Conservation (phyloP, 371 early-diverging fungal species). For the Mucor piriformis region DNA sequence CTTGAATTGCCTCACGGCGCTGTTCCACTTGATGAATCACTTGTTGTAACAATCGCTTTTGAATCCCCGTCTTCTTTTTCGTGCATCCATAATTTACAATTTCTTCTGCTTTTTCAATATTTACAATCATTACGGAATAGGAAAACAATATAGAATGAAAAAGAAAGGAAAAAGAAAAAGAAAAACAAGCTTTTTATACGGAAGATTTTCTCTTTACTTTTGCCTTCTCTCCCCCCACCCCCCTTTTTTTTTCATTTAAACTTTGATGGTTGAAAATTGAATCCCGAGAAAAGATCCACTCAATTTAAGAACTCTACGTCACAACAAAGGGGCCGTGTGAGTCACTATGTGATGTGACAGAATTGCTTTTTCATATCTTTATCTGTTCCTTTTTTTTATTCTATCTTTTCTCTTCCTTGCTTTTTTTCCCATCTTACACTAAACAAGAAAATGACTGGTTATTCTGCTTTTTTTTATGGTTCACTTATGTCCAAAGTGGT, state of each 20-base stretch:
- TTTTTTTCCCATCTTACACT: background rate
- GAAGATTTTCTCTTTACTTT: slow-evolving; percentile 15
- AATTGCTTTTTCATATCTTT: too few species aligned
- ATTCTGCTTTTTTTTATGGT: slow-evolving; percentile 45
- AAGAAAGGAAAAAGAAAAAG: background rate
- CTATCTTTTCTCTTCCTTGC: background rate
- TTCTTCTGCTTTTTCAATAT: slow-evolving; percentile 21
- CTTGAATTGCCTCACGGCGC: background rate
- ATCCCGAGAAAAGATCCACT: slow-evolving; percentile 6
- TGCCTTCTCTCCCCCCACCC: background rate
- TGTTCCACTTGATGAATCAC: slow-evolving; percentile 13
- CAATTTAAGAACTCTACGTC: slow-evolving; percentile 6
- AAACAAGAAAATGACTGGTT: background rate
- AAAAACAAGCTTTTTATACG: slow-evolving; percentile 9
- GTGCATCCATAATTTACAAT: background rate
- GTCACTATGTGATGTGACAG: background rate
- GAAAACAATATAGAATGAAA: too few species aligned
- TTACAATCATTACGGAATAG: slow-evolving; percentile 13
- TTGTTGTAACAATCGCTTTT: slow-evolving; percentile 8
- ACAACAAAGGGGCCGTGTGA: background rate
- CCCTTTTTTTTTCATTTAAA: slow-evolving; percentile 8
- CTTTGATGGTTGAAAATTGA: slow-evolving; percentile 10
- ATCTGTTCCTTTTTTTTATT: background rate
- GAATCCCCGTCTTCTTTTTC: background rate
- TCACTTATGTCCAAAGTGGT: slow-evolving; percentile 41